A percentile compares a stretch with the other conserved stretches of the same genome.
These are phyloP conservation scores for Penicillium oxalicum DNA, from an alignment of 2,329 filamentous ascomycete species.

Conservation along the genomic window DNA sequence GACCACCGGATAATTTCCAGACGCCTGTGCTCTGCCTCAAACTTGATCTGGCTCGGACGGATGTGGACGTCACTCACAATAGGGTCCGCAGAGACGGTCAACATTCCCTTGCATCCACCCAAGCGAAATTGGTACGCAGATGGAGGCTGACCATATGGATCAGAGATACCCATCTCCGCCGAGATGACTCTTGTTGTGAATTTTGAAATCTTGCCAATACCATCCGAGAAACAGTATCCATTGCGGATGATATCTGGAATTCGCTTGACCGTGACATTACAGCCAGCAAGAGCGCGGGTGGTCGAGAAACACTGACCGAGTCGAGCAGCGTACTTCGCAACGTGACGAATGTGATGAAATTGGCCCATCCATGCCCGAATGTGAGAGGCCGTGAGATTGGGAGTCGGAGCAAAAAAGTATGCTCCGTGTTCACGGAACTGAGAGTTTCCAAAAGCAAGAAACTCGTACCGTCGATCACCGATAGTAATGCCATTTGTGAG, in stretches of 20 bases:
- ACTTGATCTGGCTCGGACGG: conserved; percentile 82
- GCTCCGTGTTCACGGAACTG: conserved; percentile 88
- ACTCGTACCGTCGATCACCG: conserved; percentile 76
- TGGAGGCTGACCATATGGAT: conserved; percentile 52
- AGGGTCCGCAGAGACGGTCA: conserved; percentile 67
- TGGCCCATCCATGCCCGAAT: conserved; percentile 85
- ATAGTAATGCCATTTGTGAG: conserved; percentile 74
- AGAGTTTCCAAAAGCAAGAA: conserved; percentile 91
- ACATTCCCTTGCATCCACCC: conserved; percentile 84
- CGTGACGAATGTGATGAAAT: conserved; percentile 70
- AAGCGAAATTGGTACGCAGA: conserved; percentile 89
- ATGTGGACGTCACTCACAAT: conserved; percentile 66
- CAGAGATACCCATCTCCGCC: conserved; percentile 59
- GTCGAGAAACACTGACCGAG: conserved; percentile 95
- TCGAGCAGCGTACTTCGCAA: conserved; percentile 86
- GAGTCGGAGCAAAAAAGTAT: conserved; percentile 79
- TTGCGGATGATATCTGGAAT: conserved; percentile 67
- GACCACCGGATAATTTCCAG: conserved; percentile 84
- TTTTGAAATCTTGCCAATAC: conserved; percentile 83
- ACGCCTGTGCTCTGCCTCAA: conserved; percentile 61
- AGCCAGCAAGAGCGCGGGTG: conserved; percentile 65
- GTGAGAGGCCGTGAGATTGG: conserved; percentile 60
- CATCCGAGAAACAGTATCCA: conserved; percentile 75
- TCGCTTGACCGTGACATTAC: conserved; percentile 52
- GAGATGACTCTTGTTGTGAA: conserved; percentile 70